Conservation (phyloP, 2,329 filamentous ascomycete genomes). For the Fusarium praegraminearum region DNA sequence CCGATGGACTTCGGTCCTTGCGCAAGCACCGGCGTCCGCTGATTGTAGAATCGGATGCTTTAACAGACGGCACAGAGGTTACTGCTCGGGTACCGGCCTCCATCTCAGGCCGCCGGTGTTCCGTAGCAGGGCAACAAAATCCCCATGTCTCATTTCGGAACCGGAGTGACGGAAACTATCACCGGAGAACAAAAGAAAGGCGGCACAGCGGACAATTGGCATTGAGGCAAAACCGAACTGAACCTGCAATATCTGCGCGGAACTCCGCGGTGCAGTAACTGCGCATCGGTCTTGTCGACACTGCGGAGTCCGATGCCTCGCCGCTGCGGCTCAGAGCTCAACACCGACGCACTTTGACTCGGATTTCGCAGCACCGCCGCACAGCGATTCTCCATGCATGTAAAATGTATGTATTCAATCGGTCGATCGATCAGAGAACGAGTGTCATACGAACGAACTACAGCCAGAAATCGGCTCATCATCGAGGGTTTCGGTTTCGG, state of each 20-base stretch:
- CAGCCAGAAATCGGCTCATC: neutral
- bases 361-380: neutral
- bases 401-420: neutral
- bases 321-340: neutral
- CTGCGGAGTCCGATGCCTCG: neutral
- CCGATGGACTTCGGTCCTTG: neutral
- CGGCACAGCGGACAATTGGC: neutral
- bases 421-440: neutral
- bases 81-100: neutral
- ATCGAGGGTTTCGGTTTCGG: neutral
- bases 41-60: neutral
- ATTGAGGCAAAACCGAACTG: neutral
- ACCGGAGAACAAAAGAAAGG: too few relatives aligned
- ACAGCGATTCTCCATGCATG: neutral
- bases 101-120: neutral
- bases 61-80: too few relatives aligned
- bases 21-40: neutral
- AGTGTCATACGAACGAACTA: too few relatives aligned
- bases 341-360: neutral
- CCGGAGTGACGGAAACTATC: neutral
- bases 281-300: neutral
- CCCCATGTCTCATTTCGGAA: neutral
- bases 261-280: neutral
- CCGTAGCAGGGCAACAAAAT: neutral
- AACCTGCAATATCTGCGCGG: neutral